phyloP scores from a whole-genome alignment of 805 yeast genomes.

The Barnettozyma siamensis region DNA sequence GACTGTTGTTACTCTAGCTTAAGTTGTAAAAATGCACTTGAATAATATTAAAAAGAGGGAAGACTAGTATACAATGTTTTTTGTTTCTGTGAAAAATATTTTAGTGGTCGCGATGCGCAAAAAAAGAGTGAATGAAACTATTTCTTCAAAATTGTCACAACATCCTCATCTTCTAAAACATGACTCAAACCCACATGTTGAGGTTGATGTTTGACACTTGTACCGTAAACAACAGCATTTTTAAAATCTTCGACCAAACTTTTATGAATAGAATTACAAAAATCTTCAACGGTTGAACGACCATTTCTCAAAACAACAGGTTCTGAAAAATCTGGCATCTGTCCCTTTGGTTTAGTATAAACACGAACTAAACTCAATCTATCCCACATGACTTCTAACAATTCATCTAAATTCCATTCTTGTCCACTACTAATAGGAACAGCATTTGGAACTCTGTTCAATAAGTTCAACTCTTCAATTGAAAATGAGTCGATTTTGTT shows the following conservation, averaged over 20 bases:
- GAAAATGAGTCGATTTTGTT: conserved; percentile 96
- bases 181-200: conserved; percentile 90
- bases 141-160: conserved; percentile 87
- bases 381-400: conserved; percentile 94
- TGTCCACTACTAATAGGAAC: conserved; percentile 94
- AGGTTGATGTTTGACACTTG: conserved; percentile 95
- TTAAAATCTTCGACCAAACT: conserved; percentile 89
- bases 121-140: conserved; percentile 12
- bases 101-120: background rate
- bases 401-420: conserved; percentile 96
- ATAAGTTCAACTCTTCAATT: conserved; percentile 83
- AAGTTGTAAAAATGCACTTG: background rate
- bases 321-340: conserved; percentile 86
- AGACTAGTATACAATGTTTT: background rate
- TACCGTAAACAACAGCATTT: conserved; percentile 88
- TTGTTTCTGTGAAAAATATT: too few relatives aligned
- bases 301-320: conserved; percentile 89
- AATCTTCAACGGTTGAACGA: conserved; percentile 85
- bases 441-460: conserved; percentile 92
- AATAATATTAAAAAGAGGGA: background rate
- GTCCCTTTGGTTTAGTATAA: conserved; percentile 95
- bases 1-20: too few relatives aligned
- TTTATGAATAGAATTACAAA: conserved; percentile 95
- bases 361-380: conserved; percentile 87
- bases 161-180: conserved; percentile 89